These are phyloP conservation scores for Zostera marina DNA, from an alignment of 116 monocot species.

Conservation along the genomic window DNA sequence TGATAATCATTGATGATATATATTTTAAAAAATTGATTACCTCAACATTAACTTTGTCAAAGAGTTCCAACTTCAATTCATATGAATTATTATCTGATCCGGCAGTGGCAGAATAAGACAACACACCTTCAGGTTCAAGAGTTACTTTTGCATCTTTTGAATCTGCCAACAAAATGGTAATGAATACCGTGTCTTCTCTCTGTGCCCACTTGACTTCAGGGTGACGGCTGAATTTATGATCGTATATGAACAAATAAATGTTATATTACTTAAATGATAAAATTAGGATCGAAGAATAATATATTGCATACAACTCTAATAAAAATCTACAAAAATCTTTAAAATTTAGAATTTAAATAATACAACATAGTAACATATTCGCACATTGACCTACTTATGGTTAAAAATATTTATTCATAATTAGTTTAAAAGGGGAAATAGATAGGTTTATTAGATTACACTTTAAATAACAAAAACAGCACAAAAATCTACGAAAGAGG, in stretches of 20 bases:
- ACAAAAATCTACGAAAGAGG: no score
- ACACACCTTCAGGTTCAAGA: constrained; percentile 65
- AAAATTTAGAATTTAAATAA: no score
- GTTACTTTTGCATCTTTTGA: constrained; percentile 60
- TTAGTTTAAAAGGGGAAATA: no score
- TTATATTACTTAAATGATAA: no score
- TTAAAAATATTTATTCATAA: no score
- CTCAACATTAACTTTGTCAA: constrained; percentile 83
- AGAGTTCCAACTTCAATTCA: constrained; percentile 54
- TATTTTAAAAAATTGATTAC: constrained; percentile 22
- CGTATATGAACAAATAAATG: background rate
- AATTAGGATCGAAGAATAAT: no score
- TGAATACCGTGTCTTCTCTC: constrained; percentile 65
- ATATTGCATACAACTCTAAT: no score
- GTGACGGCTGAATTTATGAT: constrained; percentile 41
- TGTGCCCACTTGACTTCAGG: constrained; percentile 92
- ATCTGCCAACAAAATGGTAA: constrained; percentile 71
- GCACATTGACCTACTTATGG: no score
- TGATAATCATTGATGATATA: background rate
- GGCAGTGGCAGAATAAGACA: constrained; percentile 56
- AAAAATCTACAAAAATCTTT: no score
- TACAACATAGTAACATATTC: no score
- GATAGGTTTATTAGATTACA: no score
- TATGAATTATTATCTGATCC: constrained; percentile 42
- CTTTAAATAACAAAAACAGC: no score